phyloP scores from a whole-genome alignment of 2,329 filamentous ascomycete species.

The Colletotrichum endophyticum region DNA sequence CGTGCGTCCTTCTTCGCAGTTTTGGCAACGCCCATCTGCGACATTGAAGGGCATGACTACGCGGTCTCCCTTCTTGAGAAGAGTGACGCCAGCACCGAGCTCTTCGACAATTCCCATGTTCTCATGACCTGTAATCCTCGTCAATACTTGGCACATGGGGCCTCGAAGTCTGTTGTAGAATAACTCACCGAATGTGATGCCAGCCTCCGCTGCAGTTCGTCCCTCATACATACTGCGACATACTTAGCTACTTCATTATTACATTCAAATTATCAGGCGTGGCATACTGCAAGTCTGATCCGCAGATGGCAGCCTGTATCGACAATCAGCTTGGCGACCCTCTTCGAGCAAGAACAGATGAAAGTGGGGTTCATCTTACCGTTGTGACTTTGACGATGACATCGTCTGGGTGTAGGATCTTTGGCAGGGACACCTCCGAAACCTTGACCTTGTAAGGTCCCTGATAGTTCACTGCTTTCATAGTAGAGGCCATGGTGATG shows the following conservation, averaged over 20 bases:
- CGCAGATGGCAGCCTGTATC: constrained; percentile 53
- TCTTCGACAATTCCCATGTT: constrained; percentile 65
- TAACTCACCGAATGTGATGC: constrained; percentile 62
- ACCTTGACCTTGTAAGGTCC: constrained; percentile 68
- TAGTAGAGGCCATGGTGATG: constrained; percentile 34
- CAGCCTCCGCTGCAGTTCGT: constrained; percentile 64
- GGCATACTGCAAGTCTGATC: constrained; percentile 52
- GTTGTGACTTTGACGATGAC: constrained; percentile 70
- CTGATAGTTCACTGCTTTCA: constrained; percentile 69
- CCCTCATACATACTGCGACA: constrained; percentile 67
- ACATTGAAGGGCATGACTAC: constrained; percentile 72
- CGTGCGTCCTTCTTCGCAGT: constrained; percentile 68
- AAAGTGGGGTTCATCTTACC: constrained; percentile 37
- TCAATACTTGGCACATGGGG: background rate
- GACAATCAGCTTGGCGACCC: background rate
- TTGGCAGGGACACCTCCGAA: constrained; percentile 62
- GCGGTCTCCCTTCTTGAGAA: constrained; percentile 66
- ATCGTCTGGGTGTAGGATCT: constrained; percentile 68
- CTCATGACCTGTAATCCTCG: constrained; percentile 48
- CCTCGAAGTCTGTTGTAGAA: background rate
- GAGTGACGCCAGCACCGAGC: constrained; percentile 61
- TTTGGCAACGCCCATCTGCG: constrained; percentile 65
- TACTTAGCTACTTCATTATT: constrained; percentile 23
- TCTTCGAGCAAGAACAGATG: background rate
- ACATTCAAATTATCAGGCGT: constrained; percentile 7